phyloP scores from a whole-genome alignment of 768 basidiomycete genomes.

The Suillus lakei region DNA sequence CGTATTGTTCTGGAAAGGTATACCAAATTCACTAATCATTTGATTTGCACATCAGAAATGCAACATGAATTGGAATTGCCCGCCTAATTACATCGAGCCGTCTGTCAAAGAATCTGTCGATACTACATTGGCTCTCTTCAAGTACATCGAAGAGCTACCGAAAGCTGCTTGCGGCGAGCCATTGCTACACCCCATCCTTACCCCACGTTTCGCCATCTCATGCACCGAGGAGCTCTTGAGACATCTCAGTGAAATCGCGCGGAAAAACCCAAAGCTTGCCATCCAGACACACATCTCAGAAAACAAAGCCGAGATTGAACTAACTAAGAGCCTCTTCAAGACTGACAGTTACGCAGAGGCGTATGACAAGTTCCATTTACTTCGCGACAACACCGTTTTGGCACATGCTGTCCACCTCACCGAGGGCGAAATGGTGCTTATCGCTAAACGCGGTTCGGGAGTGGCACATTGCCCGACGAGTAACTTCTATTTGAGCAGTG shows the following conservation, averaged over 20 bases:
- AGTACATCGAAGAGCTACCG: conserved; percentile 66
- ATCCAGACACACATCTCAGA: conserved; percentile 96
- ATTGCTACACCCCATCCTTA: conserved; percentile 88
- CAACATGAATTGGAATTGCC: conserved; percentile 62
- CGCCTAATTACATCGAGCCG: conserved; percentile 71
- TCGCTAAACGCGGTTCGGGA: conserved; percentile 68
- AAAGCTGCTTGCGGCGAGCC: conserved; percentile 42
- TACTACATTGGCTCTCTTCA: conserved; percentile 67
- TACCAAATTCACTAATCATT: background rate
- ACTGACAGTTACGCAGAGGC: conserved; percentile 74
- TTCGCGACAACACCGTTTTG: conserved; percentile 81
- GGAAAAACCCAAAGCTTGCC: conserved; percentile 59
- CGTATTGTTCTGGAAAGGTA: conserved; percentile 28
- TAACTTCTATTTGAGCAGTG: conserved; percentile 90
- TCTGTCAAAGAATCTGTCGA: conserved; percentile 61
- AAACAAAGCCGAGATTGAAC: conserved; percentile 72
- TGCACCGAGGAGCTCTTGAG: conserved; percentile 75
- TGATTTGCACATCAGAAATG: conserved; percentile 35
- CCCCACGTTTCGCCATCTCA: conserved; percentile 95
- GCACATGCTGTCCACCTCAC: conserved; percentile 87
- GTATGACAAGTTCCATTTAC: conserved; percentile 79
- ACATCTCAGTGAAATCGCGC: conserved; percentile 64
- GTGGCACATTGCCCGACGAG: conserved; percentile 94
- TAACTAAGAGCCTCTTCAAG: conserved; percentile 71
- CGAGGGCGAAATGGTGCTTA: conserved; percentile 71